Base-by-base conservation (phyloP, 768 basidiomycete species). In the Megacollybia marginata region DNA sequence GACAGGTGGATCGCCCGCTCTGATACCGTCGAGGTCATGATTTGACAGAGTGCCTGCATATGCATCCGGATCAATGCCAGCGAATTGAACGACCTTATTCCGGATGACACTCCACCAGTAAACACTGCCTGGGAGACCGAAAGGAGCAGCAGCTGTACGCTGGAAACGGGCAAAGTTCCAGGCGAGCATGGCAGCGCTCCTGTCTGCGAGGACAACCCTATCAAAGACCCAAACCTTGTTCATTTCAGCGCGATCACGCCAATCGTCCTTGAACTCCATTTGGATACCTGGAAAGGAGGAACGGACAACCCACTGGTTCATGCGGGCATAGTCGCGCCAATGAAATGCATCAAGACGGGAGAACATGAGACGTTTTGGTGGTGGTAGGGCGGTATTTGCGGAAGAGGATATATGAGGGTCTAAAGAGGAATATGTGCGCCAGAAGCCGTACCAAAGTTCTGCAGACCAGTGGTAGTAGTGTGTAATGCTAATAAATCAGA, bases 391-490 rank as follows among this genome's bases (percentile, higher is more conserved):
- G 1, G 90, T 88, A 44, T 76, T 76, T 8, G 90, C 92, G 42
- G 74, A 67, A 0, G 77, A 55, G 2, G 80, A 65, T 47, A 94
- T 92, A 18, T 64, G 66, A 1, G 79, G 76, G 62, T 93, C 91
- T 10, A 95, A 70, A 2, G 88, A 82, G 33, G 90, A 78, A 63
- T 94, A 95, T 0, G 92, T 83, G 8, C 91, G 78, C 93, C 93
- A 95, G 57, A 94, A 79, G 36, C 93, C 93, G 55, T 91, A 90
- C 69, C 88, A 85, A 16, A 93, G 78, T 61, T 97, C 93, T 4
- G 93, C 92, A 32, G 86, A 80, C 80, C 88, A 93, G 59, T 97
- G 92, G 62, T 92, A 95, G 62, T 94, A 95, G 65, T 95, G 92
- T 1, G 86, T 88, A 49, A 95, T 76, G 67, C 88, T 91, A 44